phyloP scores from a whole-genome alignment of 169 alveolate species.

The Babesia bovis region DNA sequence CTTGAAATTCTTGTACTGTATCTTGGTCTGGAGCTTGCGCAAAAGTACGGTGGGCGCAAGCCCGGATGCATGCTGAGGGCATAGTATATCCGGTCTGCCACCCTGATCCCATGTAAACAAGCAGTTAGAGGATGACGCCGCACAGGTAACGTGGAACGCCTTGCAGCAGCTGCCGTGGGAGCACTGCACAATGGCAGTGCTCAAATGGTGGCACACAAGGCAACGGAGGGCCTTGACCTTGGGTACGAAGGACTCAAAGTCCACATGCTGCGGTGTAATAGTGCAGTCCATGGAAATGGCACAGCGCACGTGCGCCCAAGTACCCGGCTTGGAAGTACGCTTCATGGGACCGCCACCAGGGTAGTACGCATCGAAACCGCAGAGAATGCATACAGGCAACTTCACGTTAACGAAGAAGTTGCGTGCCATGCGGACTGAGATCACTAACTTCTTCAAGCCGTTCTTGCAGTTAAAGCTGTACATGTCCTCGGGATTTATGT shows the following conservation, averaged over 20 bases:
- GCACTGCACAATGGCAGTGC: slow-evolving; percentile 74
- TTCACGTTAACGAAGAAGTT: slow-evolving; percentile 43
- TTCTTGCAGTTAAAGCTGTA: slow-evolving; percentile 45
- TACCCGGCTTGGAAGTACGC: slow-evolving; percentile 70
- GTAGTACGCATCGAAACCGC: slow-evolving; percentile 76
- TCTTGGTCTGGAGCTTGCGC: slow-evolving; percentile 72
- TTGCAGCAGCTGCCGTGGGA: slow-evolving; percentile 71
- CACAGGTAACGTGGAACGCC: slow-evolving; percentile 79
- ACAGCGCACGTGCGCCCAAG: slow-evolving; percentile 80
- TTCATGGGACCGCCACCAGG: slow-evolving; percentile 81
- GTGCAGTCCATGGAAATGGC: slow-evolving; percentile 72
- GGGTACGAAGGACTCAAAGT: slow-evolving; percentile 60
- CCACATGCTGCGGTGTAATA: slow-evolving; percentile 47
- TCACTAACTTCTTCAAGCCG: slow-evolving; percentile 53
- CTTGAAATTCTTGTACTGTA: slow-evolving; percentile 64
- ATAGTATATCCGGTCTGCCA: slow-evolving; percentile 70
- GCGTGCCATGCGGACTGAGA: slow-evolving; percentile 18
- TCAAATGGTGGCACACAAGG: slow-evolving; percentile 50
- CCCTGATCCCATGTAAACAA: slow-evolving; percentile 70
- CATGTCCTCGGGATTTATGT: slow-evolving; percentile 21
- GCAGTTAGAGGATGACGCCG: slow-evolving; percentile 73
- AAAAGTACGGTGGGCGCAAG: slow-evolving; percentile 78
- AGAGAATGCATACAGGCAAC: slow-evolving; percentile 74
- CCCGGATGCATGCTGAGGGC: slow-evolving; percentile 76
- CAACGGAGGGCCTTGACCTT: slow-evolving; percentile 71